Percentiles rank a stretch among this genome's conserved stretches.
These are phyloP conservation scores for Solanum chacoense DNA, from an alignment of 305 asterid species.

Conservation along the genomic window DNA sequence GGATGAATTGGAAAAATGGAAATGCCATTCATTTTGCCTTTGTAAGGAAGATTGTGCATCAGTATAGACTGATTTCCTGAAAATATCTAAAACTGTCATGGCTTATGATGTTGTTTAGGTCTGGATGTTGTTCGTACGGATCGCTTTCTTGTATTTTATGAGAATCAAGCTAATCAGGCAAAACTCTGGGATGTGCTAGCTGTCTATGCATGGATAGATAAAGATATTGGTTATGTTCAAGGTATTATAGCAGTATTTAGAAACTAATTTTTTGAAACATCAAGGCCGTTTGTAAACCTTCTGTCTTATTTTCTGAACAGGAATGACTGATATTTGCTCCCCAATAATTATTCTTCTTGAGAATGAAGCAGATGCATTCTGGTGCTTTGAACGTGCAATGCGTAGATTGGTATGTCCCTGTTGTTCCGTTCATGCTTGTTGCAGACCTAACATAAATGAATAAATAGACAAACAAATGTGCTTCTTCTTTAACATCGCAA, in stretches of 20 bases:
- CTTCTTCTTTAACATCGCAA: not conserved
- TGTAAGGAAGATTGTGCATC: not conserved
- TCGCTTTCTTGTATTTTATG: constrained; percentile 66
- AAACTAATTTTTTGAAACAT: not conserved
- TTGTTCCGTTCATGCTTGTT: not conserved
- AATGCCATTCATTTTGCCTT: not conserved
- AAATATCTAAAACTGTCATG: not conserved
- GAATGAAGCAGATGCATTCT: constrained; percentile 95
- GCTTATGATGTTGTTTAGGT: constrained; percentile 27
- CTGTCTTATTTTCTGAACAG: constrained; percentile 24
- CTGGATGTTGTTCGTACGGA: constrained; percentile 93
- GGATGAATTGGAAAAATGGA: not conserved
- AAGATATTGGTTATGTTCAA: constrained; percentile 97
- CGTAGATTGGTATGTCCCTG: constrained; percentile 60
- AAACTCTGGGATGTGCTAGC: constrained; percentile 87
- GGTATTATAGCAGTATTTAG: constrained; percentile 34
- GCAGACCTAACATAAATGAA: not conserved
- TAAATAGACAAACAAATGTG: not conserved
- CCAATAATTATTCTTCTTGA: constrained; percentile 80
- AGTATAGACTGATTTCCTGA: not conserved
- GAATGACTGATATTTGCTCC: constrained; percentile 98
- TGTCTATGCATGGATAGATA: constrained; percentile 88
- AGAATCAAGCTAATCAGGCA: constrained; percentile 70
- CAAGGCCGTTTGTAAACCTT: constrained; percentile 6
- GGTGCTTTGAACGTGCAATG: constrained; percentile 97